Percentiles rank a stretch among this genome's conserved stretches.
Conservation (phyloP, 2,329 filamentous ascomycete species). For the Alternaria sp. region DNA sequence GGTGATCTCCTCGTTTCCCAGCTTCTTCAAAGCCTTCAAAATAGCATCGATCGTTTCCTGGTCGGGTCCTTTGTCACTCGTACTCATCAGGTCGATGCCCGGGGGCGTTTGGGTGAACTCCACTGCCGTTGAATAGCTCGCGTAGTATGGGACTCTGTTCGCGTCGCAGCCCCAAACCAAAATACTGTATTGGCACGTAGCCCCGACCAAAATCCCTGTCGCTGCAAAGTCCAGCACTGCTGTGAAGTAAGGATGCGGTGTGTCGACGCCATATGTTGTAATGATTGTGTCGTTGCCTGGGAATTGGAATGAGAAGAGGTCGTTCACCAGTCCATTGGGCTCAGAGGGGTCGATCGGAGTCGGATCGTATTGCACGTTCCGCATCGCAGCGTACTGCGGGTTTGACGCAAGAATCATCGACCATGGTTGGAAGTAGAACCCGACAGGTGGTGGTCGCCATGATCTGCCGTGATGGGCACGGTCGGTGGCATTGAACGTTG, state of each 20-base stretch:
- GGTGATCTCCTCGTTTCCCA: constrained; percentile 11
- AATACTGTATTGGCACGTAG: constrained; percentile 15
- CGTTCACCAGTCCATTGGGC: constrained; percentile 16
- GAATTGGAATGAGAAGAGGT: constrained; percentile 27
- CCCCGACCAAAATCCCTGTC: constrained; percentile 20
- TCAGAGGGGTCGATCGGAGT: constrained; percentile 10
- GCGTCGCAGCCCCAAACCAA: constrained; percentile 27
- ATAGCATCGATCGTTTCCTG: constrained; percentile 11
- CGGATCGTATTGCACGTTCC: constrained; percentile 27
- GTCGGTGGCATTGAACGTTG: neutral
- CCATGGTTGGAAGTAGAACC: constrained; percentile 28
- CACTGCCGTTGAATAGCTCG: constrained; percentile 16
- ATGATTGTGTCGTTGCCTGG: constrained; percentile 16
- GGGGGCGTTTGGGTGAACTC: constrained; percentile 14
- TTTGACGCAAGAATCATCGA: constrained; percentile 21
- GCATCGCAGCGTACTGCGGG: constrained; percentile 13
- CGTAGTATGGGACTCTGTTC: constrained; percentile 13
- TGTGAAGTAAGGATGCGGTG: neutral
- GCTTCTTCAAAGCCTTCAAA: neutral
- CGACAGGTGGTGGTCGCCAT: constrained; percentile 13
- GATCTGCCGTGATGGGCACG: neutral
- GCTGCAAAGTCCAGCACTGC: constrained; percentile 14
- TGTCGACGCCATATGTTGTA: constrained; percentile 24
- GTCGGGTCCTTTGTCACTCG: constrained; percentile 12
- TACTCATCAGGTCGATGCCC: constrained; percentile 26